phyloP scores from a whole-genome alignment of 345 rosid genomes.

The Syzygium aromaticum region DNA sequence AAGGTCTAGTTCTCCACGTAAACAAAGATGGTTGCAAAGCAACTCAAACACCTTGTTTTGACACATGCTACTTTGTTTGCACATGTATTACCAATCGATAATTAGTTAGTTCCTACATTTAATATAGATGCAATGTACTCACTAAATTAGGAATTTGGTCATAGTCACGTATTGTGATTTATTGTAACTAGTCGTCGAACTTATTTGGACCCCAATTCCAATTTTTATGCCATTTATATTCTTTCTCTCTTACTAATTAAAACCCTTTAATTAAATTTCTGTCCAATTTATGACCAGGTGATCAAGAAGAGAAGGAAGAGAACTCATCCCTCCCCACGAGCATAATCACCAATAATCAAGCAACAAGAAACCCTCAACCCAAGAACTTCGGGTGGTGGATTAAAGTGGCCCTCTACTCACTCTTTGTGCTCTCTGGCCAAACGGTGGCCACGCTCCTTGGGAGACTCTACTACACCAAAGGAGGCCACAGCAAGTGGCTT shows the following conservation, averaged over 20 bases:
- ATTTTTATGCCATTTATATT: not conserved
- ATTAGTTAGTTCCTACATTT: not conserved
- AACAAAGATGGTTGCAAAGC: not conserved
- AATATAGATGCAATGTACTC: not conserved
- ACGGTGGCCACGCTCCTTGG: conserved; percentile 22
- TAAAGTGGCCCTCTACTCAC: not conserved
- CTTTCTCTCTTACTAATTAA: not conserved
- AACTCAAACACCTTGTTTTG: not conserved
- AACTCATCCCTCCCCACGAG: not conserved
- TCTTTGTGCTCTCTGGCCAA: conserved; percentile 20
- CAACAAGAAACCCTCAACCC: not conserved
- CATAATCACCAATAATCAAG: not conserved
- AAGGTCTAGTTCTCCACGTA: not conserved
- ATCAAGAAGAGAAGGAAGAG: not conserved
- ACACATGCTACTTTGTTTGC: not conserved
- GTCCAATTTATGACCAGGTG: not conserved
- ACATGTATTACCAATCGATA: not conserved
- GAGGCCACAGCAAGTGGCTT: conserved; percentile 42
- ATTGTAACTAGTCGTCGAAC: not conserved
- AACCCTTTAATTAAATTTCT: not conserved
- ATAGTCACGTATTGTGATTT: not conserved
- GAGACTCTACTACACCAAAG: conserved; percentile 28
- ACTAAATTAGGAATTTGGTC: not conserved
- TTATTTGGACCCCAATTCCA: not conserved
- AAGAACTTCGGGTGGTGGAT: not conserved